Base-by-base conservation (phyloP, 2,329 filamentous ascomycete species). In the Monilinia laxa region DNA sequence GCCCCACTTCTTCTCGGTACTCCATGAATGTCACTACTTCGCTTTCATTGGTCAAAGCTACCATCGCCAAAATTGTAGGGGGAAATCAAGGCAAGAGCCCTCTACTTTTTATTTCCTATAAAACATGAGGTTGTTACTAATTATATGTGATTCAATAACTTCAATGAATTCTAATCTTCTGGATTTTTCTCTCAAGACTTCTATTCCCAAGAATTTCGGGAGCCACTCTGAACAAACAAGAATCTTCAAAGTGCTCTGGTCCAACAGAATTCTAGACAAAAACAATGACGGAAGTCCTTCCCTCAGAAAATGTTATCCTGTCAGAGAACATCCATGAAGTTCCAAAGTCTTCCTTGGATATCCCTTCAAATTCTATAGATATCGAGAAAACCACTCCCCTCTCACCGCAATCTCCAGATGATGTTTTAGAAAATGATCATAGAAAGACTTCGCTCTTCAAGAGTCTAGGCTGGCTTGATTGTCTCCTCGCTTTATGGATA, bases 401-500 rank as follows among this genome's bases (percentile, higher is more conserved):
- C 4, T 18, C 45, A 20, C 3, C 58, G 7, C 14, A 62, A 25
- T 12, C 28, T 40, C 28, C 4, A 6, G 9, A 62, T 62, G 45
- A 2, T 51, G 31, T 9, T n/a, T 2, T 14, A 20, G 23, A 2
- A 23, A 23, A 38, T 35, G n/a, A 38, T 38, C 45, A 62, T 18
- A 35, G 38, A 25, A 60, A 66, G 3, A 51, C 64, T 14, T 66
- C 64, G 4, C 42, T 62, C 16, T 75, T 73, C 70, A 75, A 74
- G 65, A 66, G 67, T 60, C 77, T 84, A 10, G 81, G 81, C 0
- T 74, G 79, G n/a, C 76, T 85, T 0, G 82, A 85, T 70, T 79
- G 80, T 0, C 81, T 83, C 68, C 78, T 85, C 0, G 83, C 80
- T 2, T 11, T 84, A 60, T 85, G 87, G 87, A 90, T 90, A 68